Base-by-base conservation (phyloP, 2,329 filamentous ascomycete genomes). In the Cladosporium sp. region DNA sequence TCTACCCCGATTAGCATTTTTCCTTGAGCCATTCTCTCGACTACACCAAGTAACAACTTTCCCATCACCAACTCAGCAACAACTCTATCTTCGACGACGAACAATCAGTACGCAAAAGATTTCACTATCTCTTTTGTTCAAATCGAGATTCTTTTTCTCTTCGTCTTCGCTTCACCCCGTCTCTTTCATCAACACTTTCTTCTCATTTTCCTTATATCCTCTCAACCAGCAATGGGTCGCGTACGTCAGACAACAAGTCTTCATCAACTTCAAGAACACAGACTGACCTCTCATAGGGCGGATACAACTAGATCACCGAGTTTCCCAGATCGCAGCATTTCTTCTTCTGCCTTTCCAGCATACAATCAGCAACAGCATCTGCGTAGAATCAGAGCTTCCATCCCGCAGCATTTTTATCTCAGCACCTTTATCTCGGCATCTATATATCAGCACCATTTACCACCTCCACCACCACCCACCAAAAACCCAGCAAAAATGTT, bases 221-320 rank as follows among this genome's bases (percentile, higher is more conserved):
- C 7, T 42, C 9, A 16, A 30, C 39, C 38, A 50, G 27, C 35
- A 30, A 51, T 51, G 49, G 49, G 49, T 30, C 49, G 49, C 39
- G 49, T 51, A 51, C 25, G 49, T 51, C 19, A 15, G 16, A 12
- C 13, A 11, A 38, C 18, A 7, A 35, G n/a, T 25, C 33, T n/a
- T 35, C 8, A 12, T 35, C 13, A 16, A 16, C 19, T 39, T 7
- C 2, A 8, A 13, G 36, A 39, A 2, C 36, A 33, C 5, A 1
- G 3, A 40, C 45, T 48, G 45, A 50, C 30, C 30, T 36, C 13
- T 15, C 8, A 1, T 25, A 51, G 49, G 49, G 49, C 18, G 49
- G 49, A 38, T 51, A 51, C 41, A 51, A 51, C 47, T 50, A 50
- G 45, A 48, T 39, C 27, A 22, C 12, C 43, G 19, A 62, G 59